Base-by-base conservation (phyloP, 352 stramenopile genomes). In the Globisporangium carolinianum region DNA sequence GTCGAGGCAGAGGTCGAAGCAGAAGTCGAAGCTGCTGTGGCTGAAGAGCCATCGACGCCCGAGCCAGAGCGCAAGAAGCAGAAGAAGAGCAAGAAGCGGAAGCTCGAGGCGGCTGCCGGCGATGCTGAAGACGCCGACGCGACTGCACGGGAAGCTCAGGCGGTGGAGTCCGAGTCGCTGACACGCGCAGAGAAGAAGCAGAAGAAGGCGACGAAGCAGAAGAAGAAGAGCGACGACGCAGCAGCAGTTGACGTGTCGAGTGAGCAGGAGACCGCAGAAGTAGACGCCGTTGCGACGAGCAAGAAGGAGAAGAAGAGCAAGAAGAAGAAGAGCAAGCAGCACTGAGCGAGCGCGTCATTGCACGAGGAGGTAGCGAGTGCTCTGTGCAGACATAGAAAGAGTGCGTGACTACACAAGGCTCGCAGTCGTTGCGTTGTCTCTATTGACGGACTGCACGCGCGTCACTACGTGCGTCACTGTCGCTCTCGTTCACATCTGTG, bases 311-410 rank as follows among this genome's bases (percentile, higher is more conserved):
- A 65, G 38, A 65, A 68, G 53, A 70, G 51, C 47, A 74, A 76
- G 60, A 73, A 73, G 66, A 61, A 73, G 47, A 81, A 76, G 66
- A 53, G 63, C 2, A 71, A 76, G 47, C 60, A 69, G 57, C 43
- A 36, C 9, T 56, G 12, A 56, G 49, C 36, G 11, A 17, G 3
- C 4, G 35, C 14, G 14, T 43, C 11, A 32, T 43, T 43, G 39
- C 39, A 43, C 39, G 24, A 32, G 24, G 24, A 32, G 2, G 24
- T 32, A 32, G 24, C 24, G 2, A 32, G 24, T 32, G 24, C 24
- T 32, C 24, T 32, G 24, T 32, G 24, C 24, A 32, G 24, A 32
- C 24, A 32, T 32, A 32, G 24, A 32, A 32, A 32, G 24, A 32
- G 24, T 32, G 24, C 2, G 24, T 32, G 24, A 32, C 24, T 32